phyloP scores from a whole-genome alignment of 164 flowering plant genomes.

The Vitis vinifera region ASM3070453v1 NC_081805.1:27587001-27587500 shows the following conservation, averaged over 20 bases:
- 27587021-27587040: constrained; percentile 61
- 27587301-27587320: constrained; percentile 26
- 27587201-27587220: constrained; percentile 33
- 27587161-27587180: constrained; percentile 26
- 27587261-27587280: constrained; percentile 9
- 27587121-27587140: neutral
- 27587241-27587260: constrained; percentile 21
- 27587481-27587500: constrained; percentile 25
- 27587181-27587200: constrained; percentile 37
- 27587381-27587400: neutral
- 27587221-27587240: constrained; percentile 36
- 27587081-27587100: neutral
- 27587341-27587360: too few species aligned
- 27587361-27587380: too few species aligned
- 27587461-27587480: constrained; percentile 20
- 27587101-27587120: too few species aligned
- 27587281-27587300: constrained; percentile 28
- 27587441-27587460: constrained; percentile 20
- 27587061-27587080: constrained; percentile 55
- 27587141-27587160: neutral
- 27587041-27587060: constrained; percentile 64
- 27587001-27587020: constrained; percentile 16
- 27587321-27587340: constrained; percentile 37
- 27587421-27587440: constrained; percentile 28
- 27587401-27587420: neutral